Evolutionary conservation across 78 protist species (phyloP), one percentile per base, ranked within the genome.

Genomic region (Dictyostelium brefeldianum): DNA sequence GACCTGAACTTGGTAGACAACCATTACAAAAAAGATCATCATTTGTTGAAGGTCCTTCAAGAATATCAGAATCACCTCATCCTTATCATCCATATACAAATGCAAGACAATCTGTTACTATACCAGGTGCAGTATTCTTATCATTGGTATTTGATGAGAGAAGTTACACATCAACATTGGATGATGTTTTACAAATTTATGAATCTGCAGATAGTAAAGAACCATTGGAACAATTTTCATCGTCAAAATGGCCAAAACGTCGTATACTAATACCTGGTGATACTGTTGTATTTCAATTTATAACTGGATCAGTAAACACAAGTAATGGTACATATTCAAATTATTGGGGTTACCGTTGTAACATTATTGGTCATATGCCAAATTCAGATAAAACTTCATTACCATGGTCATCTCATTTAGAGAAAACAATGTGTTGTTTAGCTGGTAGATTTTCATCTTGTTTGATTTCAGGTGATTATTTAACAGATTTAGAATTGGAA

Each of bases 351-450:
- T 93, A 83, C 27, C 78, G 92, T 65, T 78, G 89, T 25, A 75
- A 77, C 31, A 80, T 93, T 54, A 81, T 83, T 64, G 96, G 96
- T 22, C 90, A 93, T 29, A 81, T 93, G 89, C 96, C 96, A 17
- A 93, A 85, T 20, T 80, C 90, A 17, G 92, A 93, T 25, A 93
- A 83, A 71, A 83, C 89, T 5, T 41, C 57, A 7, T 46, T 93
- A 14, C 96, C 96, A 7, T 93, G 96, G 96, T 80, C 96, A 2
- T 78, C 91, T n/a, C 96, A 93, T 47, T 53, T 93, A 3, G 91
- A 93, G n/a, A 83, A 93, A 57, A 83, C 90, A 46, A 78, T 93
- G 91, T 87, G 96, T 67, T 80, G 94, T 57, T 36, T 93, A 14
- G 84, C 87, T 9, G 96, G 96, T 67, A 51, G 87, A 36, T 85